phyloP scores from a whole-genome alignment of 2,329 filamentous ascomycete genomes.

The Nectriaceae sp. region DNA sequence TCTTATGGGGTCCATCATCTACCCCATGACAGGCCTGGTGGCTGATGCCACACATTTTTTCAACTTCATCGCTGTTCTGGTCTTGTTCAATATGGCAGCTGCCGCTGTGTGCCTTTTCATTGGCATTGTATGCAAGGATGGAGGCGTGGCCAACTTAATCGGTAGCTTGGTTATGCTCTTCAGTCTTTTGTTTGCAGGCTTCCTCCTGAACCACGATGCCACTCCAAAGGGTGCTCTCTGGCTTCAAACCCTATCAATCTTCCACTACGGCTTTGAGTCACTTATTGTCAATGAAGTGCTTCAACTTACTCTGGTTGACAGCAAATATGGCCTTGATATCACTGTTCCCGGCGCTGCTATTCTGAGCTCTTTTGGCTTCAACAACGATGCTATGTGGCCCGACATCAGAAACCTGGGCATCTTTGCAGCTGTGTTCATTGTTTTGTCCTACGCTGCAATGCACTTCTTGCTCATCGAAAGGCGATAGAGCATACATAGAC shows the following conservation, averaged over 20 bases:
- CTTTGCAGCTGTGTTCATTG: slow-evolving; percentile 80
- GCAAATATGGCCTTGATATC: slow-evolving; percentile 95
- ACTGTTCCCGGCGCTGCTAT: slow-evolving; percentile 94
- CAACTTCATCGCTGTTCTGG: slow-evolving; percentile 87
- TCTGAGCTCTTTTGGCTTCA: slow-evolving; percentile 90
- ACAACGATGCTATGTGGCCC: slow-evolving; percentile 81
- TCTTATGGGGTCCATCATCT: slow-evolving; percentile 93
- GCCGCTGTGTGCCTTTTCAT: slow-evolving; percentile 94
- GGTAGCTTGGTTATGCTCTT: slow-evolving; percentile 97
- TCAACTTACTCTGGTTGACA: slow-evolving; percentile 84
- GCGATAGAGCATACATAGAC: slow-evolving; percentile 38
- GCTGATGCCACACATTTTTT: slow-evolving; percentile 82
- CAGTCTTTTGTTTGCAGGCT: slow-evolving; percentile 89
- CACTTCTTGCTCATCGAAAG: slow-evolving; percentile 91
- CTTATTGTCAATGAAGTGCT: slow-evolving; percentile 97
- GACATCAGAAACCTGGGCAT: slow-evolving; percentile 81
- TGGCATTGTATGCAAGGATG: slow-evolving; percentile 91
- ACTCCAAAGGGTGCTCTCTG: slow-evolving; percentile 84
- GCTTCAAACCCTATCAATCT: slow-evolving; percentile 93
- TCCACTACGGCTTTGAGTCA: slow-evolving; percentile 96
- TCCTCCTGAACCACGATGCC: slow-evolving; percentile 91
- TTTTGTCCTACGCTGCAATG: slow-evolving; percentile 90
- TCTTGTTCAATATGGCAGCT: slow-evolving; percentile 94
- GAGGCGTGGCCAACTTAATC: slow-evolving; percentile 87
- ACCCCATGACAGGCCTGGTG: slow-evolving; percentile 95